Percentiles rank a stretch among this genome's conserved stretches.
Conservation (phyloP, 2,329 filamentous ascomycete genomes). For the Cytospora piceicola region DNA sequence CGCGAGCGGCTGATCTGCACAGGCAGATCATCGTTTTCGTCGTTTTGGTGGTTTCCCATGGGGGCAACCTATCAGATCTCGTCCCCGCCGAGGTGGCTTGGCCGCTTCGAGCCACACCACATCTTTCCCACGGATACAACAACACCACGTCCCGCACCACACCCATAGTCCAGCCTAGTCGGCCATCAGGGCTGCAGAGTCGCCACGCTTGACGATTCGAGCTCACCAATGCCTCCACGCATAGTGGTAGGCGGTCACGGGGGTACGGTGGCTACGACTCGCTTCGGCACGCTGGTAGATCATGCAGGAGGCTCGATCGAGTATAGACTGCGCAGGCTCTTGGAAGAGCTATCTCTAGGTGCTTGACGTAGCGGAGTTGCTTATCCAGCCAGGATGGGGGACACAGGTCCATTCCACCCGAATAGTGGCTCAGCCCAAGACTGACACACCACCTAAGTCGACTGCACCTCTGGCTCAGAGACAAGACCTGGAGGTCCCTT, state of each 20-base stretch:
- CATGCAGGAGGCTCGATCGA: neutral
- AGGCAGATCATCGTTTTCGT: conserved; percentile 26
- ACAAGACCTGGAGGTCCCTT: conserved; percentile 4
- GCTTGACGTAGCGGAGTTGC: neutral
- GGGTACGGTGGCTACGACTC: neutral
- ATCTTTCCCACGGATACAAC: conserved; percentile 16
- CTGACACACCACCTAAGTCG: neutral
- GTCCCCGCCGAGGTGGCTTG: conserved; percentile 9
- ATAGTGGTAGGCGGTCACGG: neutral
- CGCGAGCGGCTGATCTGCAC: conserved; percentile 31
- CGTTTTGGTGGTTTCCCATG: conserved; percentile 3
- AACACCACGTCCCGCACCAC: conserved; percentile 12
- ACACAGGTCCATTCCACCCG: neutral
- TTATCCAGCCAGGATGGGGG: neutral
- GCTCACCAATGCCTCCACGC: neutral
- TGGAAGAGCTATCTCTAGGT: neutral
- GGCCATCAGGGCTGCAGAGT: conserved; percentile 13
- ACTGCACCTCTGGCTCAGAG: conserved; percentile 6
- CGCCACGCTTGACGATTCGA: neutral
- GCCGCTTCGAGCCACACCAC: conserved; percentile 12
- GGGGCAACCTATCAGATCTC: conserved; percentile 11
- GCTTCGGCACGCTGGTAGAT: neutral
- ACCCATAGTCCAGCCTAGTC: conserved; percentile 8
- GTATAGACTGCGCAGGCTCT: neutral
- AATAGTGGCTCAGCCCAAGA: conserved; percentile 4